These are phyloP conservation scores for Candida chauliodis DNA, from an alignment of 805 yeast species.

Conservation along the genomic window DNA sequence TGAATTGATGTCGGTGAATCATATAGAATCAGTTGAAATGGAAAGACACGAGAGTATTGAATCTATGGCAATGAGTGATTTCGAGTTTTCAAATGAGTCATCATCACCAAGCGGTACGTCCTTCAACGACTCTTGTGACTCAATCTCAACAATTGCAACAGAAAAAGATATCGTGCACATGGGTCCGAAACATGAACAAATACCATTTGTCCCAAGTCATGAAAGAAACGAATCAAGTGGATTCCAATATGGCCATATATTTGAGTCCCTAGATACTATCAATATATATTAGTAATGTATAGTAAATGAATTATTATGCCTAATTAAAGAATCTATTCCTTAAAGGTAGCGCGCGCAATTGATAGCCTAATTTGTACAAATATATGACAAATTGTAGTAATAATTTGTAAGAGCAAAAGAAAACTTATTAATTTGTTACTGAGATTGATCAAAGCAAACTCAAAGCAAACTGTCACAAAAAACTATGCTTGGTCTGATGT, in stretches of 20 bases:
- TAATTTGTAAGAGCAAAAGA: no score
- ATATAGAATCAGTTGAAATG: neutral
- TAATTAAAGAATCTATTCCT: no score
- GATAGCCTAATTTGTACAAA: no score
- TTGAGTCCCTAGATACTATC: neutral
- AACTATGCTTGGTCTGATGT: no score
- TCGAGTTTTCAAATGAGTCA: neutral
- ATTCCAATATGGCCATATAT: neutral
- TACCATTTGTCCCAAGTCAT: neutral
- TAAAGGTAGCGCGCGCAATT: no score
- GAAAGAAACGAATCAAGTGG: neutral
- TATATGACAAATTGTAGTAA: no score
- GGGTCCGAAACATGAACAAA: slow-evolving; percentile 5
- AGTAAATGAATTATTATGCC: neutral
- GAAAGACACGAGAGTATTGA: neutral
- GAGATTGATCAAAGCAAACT: no score
- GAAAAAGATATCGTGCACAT: slow-evolving; percentile 9
- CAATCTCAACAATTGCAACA: slow-evolving; percentile 32
- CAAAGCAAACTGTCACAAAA: no score
- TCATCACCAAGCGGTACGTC: slow-evolving; percentile 9
- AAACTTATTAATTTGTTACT: no score
- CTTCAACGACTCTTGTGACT: slow-evolving; percentile 27
- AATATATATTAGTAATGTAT: no score
- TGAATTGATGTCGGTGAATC: neutral
- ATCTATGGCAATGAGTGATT: neutral